These are phyloP conservation scores for Podila horticola DNA, from an alignment of 192 early-diverging fungal genomes.

Conservation along the genomic window DNA sequence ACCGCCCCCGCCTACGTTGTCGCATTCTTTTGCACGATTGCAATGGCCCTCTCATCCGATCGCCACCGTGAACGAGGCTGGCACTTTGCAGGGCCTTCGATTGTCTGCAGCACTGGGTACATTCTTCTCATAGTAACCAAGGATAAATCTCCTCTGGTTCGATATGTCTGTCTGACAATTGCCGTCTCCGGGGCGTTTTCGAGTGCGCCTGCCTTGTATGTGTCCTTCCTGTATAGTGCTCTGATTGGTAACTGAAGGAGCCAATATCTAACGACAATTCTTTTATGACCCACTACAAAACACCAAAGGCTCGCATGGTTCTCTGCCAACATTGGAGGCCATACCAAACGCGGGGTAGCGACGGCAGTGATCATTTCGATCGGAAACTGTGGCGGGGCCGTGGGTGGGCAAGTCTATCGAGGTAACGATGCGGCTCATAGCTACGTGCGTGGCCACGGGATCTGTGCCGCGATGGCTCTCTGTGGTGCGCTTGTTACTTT, in stretches of 20 bases:
- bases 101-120: not conserved
- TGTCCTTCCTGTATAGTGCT: not conserved
- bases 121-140: not conserved
- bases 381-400: too few species aligned
- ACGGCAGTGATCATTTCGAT: constrained; percentile 65
- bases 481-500: not conserved
- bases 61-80: not conserved
- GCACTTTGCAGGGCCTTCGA: not conserved
- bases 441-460: not conserved
- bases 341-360: constrained; percentile 69
- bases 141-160: constrained; percentile 20
- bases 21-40: not conserved
- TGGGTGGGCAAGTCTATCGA: constrained; percentile 76
- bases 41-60: not conserved
- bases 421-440: constrained; percentile 40
- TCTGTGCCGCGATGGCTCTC: not conserved
- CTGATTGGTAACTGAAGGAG: not conserved
- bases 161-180: not conserved
- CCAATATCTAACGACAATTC: too few species aligned
- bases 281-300: too few species aligned
- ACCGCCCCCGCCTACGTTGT: not conserved
- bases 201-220: constrained; percentile 43
- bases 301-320: constrained; percentile 42
- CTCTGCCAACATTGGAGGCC: constrained; percentile 68
- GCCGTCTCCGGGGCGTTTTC: constrained; percentile 13